Conservation (phyloP, 495 filamentous ascomycete genomes). For the Chaetomium cochliodes region DNA sequence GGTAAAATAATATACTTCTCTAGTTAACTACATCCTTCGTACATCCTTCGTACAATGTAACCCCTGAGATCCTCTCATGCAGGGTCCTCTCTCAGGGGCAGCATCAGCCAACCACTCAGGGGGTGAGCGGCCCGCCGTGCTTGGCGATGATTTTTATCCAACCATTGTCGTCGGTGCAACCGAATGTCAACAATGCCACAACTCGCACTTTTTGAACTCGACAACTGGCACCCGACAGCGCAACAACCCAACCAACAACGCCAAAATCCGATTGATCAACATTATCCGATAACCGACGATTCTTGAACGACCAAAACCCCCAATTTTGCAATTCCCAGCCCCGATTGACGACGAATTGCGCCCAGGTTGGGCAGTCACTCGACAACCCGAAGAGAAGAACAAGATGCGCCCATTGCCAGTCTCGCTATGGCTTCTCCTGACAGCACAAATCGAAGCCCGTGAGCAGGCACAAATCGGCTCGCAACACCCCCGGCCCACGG, state of each 20-base stretch:
- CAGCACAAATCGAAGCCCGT: conserved; percentile 34
- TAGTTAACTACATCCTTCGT: too few relatives aligned
- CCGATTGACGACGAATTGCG: neutral
- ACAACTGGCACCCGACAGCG: too few relatives aligned
- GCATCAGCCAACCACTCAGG: neutral
- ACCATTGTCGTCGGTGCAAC: conserved; percentile 11
- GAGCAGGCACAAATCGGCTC: conserved; percentile 22
- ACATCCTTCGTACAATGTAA: too few relatives aligned
- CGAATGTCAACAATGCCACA: conserved; percentile 9
- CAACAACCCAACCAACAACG: too few relatives aligned
- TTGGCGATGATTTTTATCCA: conserved; percentile 17
- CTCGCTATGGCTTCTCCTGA: conserved; percentile 50
- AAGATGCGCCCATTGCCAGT: conserved; percentile 47
- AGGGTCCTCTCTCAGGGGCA: neutral
- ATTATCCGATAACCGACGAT: too few relatives aligned
- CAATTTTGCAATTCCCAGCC: too few relatives aligned
- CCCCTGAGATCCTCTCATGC: neutral
- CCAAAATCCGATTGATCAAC: too few relatives aligned
- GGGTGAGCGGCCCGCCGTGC: neutral
- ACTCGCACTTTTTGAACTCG: neutral
- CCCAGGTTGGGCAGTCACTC: neutral
- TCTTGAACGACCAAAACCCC: too few relatives aligned
- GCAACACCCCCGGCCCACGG: conserved; percentile 42
- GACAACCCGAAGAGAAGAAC: neutral
- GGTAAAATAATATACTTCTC: too few relatives aligned